Evolutionary conservation across 2,329 filamentous ascomycete genomes (phyloP).

Genomic region (Fusarium mexicanum): DNA sequence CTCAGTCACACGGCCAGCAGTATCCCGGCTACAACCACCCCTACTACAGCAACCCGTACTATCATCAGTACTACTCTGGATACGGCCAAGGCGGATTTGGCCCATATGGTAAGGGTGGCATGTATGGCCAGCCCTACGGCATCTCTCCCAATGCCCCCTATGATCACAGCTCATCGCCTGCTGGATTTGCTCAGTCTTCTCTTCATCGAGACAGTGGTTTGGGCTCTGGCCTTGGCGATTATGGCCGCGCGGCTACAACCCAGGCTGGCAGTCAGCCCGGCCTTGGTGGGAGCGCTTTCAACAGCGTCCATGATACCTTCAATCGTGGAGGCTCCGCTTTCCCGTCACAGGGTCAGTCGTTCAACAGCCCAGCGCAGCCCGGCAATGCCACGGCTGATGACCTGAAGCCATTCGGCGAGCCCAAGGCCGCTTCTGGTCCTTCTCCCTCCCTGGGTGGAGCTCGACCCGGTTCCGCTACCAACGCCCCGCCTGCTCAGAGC

Average conservation of each 20-base stretch:
- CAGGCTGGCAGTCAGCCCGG: conserved; percentile 62
- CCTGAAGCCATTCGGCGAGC: conserved; percentile 67
- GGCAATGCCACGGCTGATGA: conserved; percentile 59
- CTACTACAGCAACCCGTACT: conserved; percentile 71
- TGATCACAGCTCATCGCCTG: conserved; percentile 65
- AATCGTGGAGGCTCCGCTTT: conserved; percentile 63
- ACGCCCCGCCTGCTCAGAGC: conserved; percentile 58
- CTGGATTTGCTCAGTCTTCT: conserved; percentile 63
- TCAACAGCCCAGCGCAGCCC: conserved; percentile 61
- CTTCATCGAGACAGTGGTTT: conserved; percentile 62
- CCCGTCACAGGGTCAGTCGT: conserved; percentile 65
- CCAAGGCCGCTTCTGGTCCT: conserved; percentile 63
- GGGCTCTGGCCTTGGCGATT: conserved; percentile 63
- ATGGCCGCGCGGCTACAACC: conserved; percentile 60
- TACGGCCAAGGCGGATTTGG: conserved; percentile 63
- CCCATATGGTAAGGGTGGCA: conserved; percentile 64
- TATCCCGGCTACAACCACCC: conserved; percentile 66
- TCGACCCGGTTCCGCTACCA: conserved; percentile 67
- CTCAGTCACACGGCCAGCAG: conserved; percentile 57
- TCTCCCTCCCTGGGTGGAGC: conserved; percentile 66
- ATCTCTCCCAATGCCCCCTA: conserved; percentile 67
- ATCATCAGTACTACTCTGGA: conserved; percentile 67
- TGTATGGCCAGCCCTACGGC: conserved; percentile 67
- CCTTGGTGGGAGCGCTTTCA: conserved; percentile 61
- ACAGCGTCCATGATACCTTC: conserved; percentile 65